Evolutionary conservation across 805 yeast species (phyloP).

Genomic region (Kregervanrija fluxuum): DNA sequence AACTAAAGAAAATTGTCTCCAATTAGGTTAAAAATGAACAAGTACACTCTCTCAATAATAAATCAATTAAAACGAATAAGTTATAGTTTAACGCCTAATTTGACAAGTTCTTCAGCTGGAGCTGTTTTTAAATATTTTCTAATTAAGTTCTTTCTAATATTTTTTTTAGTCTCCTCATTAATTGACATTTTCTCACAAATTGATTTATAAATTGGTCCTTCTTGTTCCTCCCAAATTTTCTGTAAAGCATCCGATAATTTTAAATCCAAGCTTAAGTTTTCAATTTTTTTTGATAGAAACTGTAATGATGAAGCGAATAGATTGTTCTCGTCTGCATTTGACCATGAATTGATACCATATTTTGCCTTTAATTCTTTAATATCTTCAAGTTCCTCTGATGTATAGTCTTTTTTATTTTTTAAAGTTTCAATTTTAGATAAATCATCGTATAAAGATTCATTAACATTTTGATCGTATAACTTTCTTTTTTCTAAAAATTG

Average conservation of each 20-base stretch:
- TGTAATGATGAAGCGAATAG: conserved; percentile 23
- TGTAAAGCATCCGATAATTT: conserved; percentile 13
- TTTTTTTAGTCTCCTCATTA: conserved; percentile 37
- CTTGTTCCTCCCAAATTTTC: conserved; percentile 20
- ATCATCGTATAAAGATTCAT: conserved; percentile 25
- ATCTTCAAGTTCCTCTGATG: conserved; percentile 28
- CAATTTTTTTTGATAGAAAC: conserved; percentile 18
- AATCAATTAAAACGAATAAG: background rate
- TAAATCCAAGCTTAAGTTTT: conserved; percentile 15
- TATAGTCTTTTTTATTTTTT: conserved; percentile 12
- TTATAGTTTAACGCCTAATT: conserved; percentile 20
- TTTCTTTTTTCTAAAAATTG: conserved; percentile 48
- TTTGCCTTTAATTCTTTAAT: conserved; percentile 30
- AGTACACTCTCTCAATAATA: too few relatives aligned
- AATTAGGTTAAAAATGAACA: too few relatives aligned
- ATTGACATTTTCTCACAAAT: conserved; percentile 31
- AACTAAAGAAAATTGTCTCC: too few relatives aligned
- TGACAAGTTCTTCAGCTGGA: conserved; percentile 19
- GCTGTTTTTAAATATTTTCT: conserved; percentile 44
- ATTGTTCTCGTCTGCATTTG: conserved; percentile 16
- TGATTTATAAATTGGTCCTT: conserved; percentile 28
- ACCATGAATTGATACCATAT: conserved; percentile 22
- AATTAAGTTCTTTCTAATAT: conserved; percentile 63
- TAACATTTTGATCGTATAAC: conserved; percentile 15
- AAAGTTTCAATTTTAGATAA: conserved; percentile 16